phyloP scores from a whole-genome alignment of 2,329 filamentous ascomycete genomes.

The Fusarium sp. region DNA sequence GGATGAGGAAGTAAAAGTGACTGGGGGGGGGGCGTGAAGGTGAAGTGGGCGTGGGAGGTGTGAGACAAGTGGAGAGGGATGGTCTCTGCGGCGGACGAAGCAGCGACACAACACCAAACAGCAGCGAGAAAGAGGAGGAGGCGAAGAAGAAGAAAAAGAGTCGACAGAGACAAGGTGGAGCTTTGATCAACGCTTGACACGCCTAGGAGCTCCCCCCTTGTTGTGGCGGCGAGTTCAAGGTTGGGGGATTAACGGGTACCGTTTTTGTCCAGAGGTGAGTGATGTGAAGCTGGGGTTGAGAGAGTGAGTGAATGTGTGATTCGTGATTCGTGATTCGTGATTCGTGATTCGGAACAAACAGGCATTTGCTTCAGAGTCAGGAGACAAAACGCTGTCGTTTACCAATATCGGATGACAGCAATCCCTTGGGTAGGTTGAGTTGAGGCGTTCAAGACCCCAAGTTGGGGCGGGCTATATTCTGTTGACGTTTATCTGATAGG shows the following conservation, averaged over 20 bases:
- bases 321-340: conserved; percentile 10
- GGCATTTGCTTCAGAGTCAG: neutral
- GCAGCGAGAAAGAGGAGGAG: conserved; percentile 15
- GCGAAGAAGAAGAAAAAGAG: conserved; percentile 15
- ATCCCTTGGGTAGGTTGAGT: conserved; percentile 11
- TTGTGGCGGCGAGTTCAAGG: conserved; percentile 17
- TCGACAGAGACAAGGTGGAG: conserved; percentile 6
- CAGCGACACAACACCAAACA: conserved; percentile 17
- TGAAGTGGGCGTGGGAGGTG: conserved; percentile 28
- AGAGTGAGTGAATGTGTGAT: neutral
- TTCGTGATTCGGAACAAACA: conserved; percentile 10
- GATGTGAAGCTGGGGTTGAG: conserved; percentile 15
- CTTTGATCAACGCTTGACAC: conserved; percentile 7
- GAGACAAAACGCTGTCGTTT: conserved; percentile 15
- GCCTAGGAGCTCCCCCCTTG: conserved; percentile 7
- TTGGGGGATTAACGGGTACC: too few species aligned
- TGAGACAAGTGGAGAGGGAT: conserved; percentile 39
- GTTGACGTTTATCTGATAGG: conserved; percentile 28
- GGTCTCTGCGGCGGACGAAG: conserved; percentile 16
- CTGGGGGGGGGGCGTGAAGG: conserved; percentile 22
- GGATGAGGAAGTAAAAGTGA: conserved; percentile 25
- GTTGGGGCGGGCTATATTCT: conserved; percentile 35
- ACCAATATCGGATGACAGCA: conserved; percentile 8
- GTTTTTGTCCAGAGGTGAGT: too few species aligned
- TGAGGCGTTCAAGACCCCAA: conserved; percentile 12